These are phyloP conservation scores for Yamadazyma paraphyllophila DNA, from an alignment of 805 yeast species.

Conservation along the genomic window DNA sequence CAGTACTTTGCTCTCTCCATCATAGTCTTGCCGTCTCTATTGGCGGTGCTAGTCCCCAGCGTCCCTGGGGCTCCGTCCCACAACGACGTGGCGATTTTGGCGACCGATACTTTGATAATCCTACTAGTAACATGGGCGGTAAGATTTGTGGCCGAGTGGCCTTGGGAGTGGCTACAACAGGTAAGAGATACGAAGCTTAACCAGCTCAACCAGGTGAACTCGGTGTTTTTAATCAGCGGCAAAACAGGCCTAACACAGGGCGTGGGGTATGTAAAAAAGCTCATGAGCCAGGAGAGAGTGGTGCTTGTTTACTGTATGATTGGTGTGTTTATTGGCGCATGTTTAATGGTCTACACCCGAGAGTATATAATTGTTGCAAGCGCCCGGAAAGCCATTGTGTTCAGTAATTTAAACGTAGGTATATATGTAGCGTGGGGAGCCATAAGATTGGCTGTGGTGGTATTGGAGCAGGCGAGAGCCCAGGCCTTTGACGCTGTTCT, in stretches of 20 bases:
- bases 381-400: conserved; percentile 24
- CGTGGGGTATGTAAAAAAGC: background rate
- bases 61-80: conserved; percentile 13
- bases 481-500: conserved; percentile 1
- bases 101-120: conserved; percentile 32
- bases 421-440: conserved; percentile 30
- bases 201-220: conserved; percentile 17
- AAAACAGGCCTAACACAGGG: background rate
- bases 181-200: conserved; percentile 18
- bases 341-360: conserved; percentile 28
- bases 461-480: conserved; percentile 7
- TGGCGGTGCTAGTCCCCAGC: conserved; percentile 24
- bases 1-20: conserved; percentile 19
- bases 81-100: conserved; percentile 20
- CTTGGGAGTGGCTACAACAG: conserved; percentile 38
- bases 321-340: conserved; percentile 25
- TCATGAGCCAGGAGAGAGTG: conserved; percentile 8
- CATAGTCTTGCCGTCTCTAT: conserved; percentile 24
- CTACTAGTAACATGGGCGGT: conserved; percentile 33
- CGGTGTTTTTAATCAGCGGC: conserved; percentile 10
- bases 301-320: conserved; percentile 26
- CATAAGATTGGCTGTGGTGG: conserved; percentile 21
- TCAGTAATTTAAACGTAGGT: conserved; percentile 35
- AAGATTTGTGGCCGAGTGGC: conserved; percentile 38
- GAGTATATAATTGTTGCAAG: conserved; percentile 25